These are phyloP conservation scores for Tetraselmis striata DNA, from an alignment of 139 green algal genomes.

Conservation along the genomic window DNA sequence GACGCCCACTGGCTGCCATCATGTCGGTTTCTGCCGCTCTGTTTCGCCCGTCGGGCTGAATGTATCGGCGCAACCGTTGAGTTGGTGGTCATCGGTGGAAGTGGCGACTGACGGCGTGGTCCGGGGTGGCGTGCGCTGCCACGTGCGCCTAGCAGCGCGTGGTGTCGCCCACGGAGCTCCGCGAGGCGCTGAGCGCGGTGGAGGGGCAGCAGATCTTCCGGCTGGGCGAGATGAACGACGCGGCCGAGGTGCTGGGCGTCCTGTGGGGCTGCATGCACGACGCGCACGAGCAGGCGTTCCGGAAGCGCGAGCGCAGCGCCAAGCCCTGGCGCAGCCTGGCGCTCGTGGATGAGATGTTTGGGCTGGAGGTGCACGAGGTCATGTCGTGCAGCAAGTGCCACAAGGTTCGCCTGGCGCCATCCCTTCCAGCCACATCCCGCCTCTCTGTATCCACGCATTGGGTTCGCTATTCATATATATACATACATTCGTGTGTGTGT, in stretches of 20 bases:
- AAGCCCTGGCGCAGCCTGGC: background rate
- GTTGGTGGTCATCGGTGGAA: too few relatives aligned
- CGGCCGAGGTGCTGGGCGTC: constrained; percentile 66
- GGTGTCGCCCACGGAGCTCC: constrained; percentile 49
- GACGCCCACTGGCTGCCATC: too few relatives aligned
- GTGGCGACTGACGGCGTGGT: too few relatives aligned
- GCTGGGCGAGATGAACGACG: constrained; percentile 74
- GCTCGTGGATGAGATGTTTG: constrained; percentile 56
- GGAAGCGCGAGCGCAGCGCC: constrained; percentile 13
- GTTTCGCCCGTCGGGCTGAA: too few relatives aligned
- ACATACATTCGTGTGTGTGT: too few relatives aligned
- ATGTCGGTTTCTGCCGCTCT: too few relatives aligned
- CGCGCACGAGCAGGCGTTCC: constrained; percentile 28
- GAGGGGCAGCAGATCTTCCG: constrained; percentile 31
- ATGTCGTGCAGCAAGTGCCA: constrained; percentile 30
- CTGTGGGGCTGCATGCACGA: constrained; percentile 60
- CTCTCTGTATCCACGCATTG: too few relatives aligned
- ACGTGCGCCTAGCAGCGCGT: too few relatives aligned
- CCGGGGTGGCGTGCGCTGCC: too few relatives aligned
- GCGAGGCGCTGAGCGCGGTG: constrained; percentile 58
- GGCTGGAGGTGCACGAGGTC: constrained; percentile 48
- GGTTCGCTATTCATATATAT: too few relatives aligned
- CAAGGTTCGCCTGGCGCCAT: background rate
- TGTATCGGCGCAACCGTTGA: too few relatives aligned
- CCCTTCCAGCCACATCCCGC: too few relatives aligned